These are phyloP conservation scores for Chaetomium cochliodes DNA, from an alignment of 495 filamentous ascomycete species.

Conservation along the genomic window DNA sequence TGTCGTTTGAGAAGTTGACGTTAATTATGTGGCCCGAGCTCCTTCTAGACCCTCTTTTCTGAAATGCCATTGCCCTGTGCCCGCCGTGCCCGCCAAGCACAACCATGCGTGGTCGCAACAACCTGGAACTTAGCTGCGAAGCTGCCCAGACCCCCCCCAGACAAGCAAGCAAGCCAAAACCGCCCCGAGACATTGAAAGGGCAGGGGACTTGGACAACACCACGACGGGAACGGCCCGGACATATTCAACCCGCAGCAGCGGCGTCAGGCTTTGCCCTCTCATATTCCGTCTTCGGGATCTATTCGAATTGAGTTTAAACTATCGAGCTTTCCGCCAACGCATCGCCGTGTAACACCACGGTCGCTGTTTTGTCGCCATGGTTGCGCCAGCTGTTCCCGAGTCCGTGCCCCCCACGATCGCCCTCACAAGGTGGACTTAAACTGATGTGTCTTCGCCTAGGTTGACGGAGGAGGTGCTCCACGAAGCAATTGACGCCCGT, in stretches of 20 bases:
- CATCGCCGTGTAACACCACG: constrained; percentile 6
- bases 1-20: background rate
- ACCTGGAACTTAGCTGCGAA: background rate
- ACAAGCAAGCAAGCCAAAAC: background rate
- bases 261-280: background rate
- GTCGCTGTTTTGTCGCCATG: constrained; percentile 54
- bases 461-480: constrained; percentile 85
- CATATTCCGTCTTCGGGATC: background rate
- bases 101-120: background rate
- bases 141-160: background rate
- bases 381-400: constrained; percentile 86
- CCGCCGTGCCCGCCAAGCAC: background rate
- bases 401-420: constrained; percentile 53
- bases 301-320: background rate
- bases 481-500: constrained; percentile 83
- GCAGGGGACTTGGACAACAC: background rate
- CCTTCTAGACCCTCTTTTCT: background rate
- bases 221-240: too few species aligned
- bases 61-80: too few species aligned
- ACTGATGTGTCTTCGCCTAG: constrained; percentile 48
- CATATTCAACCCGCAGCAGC: background rate
- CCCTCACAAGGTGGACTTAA: background rate
- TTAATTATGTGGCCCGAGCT: constrained; percentile 10
- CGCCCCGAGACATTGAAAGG: constrained; percentile 1
- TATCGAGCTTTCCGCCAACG: background rate